These are phyloP conservation scores for Lanmaoa rubissima DNA, from an alignment of 768 basidiomycete species.

Conservation along the genomic window DNA sequence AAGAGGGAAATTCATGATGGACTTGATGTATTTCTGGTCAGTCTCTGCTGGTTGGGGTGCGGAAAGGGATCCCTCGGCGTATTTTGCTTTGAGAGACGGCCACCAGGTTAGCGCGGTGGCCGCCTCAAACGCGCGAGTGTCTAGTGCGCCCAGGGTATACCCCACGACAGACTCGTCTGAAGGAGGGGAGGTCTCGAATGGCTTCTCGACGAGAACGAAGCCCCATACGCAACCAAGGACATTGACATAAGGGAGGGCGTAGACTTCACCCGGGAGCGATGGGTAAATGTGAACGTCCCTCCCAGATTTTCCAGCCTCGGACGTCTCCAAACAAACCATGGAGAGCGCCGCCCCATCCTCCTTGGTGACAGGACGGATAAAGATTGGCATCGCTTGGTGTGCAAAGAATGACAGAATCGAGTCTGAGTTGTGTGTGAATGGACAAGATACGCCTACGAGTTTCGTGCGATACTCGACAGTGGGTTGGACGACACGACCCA, in stretches of 20 bases:
- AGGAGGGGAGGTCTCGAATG: constrained; percentile 16
- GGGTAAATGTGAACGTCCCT: constrained; percentile 56
- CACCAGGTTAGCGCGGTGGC: constrained; percentile 61
- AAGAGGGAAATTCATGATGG: constrained; percentile 35
- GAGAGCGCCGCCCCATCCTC: constrained; percentile 59
- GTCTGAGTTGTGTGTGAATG: not conserved
- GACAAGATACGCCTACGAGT: not conserved
- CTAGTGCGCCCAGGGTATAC: constrained; percentile 65
- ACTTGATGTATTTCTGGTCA: constrained; percentile 33
- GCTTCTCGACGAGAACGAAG: constrained; percentile 64
- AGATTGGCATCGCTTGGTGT: constrained; percentile 33
- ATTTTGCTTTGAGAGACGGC: constrained; percentile 57
- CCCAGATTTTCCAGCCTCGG: constrained; percentile 66
- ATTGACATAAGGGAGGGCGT: constrained; percentile 73
- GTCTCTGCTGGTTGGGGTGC: constrained; percentile 18
- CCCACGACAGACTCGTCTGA: constrained; percentile 55
- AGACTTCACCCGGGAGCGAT: constrained; percentile 70
- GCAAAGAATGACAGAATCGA: not conserved
- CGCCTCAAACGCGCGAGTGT: constrained; percentile 64
- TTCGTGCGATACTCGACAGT: not conserved
- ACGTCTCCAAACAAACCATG: constrained; percentile 72
- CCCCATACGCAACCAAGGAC: constrained; percentile 62
- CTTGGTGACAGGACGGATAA: constrained; percentile 55
- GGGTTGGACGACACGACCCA: not conserved
- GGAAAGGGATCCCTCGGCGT: constrained; percentile 33